Evolutionary conservation across 306 rosid genomes (phyloP).

Genomic region (Amphicarpaea edgeworthii): DNA sequence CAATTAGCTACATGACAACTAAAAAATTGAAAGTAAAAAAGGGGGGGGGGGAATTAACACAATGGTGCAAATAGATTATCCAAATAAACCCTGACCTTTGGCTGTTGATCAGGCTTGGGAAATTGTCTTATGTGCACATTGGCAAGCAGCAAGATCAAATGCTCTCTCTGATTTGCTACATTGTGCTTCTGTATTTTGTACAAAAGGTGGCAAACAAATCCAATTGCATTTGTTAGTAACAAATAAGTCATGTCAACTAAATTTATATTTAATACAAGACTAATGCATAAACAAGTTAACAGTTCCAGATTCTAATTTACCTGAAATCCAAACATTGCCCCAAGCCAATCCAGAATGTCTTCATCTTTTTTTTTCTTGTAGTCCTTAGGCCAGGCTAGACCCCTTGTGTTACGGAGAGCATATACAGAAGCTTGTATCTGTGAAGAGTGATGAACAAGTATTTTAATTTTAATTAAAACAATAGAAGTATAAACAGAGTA

Average conservation of each 20-base stretch:
- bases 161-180: slow-evolving; percentile 97
- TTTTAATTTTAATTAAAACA: slow-evolving; percentile 12
- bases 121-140: slow-evolving; percentile 96
- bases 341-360: slow-evolving; percentile 98
- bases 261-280: slow-evolving; percentile 9
- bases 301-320: slow-evolving; percentile 49
- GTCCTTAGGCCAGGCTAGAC: slow-evolving; percentile 94
- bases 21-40: neutral
- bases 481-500: neutral
- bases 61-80: neutral
- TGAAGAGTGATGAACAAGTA: slow-evolving; percentile 29
- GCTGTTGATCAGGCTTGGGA: slow-evolving; percentile 98
- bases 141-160: slow-evolving; percentile 90
- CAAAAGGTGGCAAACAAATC: slow-evolving; percentile 26
- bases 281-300: slow-evolving; percentile 22
- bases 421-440: slow-evolving; percentile 95
- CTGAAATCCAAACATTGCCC: slow-evolving; percentile 98
- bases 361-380: slow-evolving; percentile 85
- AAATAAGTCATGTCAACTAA: neutral
- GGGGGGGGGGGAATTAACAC: neutral
- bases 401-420: slow-evolving; percentile 95
- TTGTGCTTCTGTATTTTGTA: slow-evolving; percentile 75
- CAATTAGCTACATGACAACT: slow-evolving; percentile 8
- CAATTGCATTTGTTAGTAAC: slow-evolving; percentile 22
- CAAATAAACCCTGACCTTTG: slow-evolving; percentile 71